Evolutionary conservation across 176 grass and related monocot species (phyloP).

Genomic region (Oryza longistaminata): DNA sequence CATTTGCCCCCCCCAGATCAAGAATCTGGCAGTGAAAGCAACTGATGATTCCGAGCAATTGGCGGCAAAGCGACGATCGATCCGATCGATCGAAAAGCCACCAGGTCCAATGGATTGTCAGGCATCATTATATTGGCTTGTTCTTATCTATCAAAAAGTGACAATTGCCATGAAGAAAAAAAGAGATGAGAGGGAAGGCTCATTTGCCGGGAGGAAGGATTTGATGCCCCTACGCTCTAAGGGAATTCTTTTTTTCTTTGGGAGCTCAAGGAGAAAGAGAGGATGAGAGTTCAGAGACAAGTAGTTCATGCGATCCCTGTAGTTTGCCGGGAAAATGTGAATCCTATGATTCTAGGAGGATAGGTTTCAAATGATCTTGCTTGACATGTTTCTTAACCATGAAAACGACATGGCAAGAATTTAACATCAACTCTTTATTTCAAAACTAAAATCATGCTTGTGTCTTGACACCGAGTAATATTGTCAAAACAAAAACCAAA

Average conservation of each 20-base stretch:
- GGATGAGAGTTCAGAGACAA: slow-evolving; percentile 46
- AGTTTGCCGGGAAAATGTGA: slow-evolving; percentile 32
- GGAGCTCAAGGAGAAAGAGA: slow-evolving; percentile 25
- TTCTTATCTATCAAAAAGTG: slow-evolving; percentile 44
- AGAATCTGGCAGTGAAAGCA: not conserved
- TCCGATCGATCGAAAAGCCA: not conserved
- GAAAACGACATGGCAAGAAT: not conserved
- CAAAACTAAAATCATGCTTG: no score
- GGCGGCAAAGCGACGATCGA: not conserved
- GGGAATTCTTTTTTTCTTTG: not conserved
- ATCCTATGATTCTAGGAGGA: slow-evolving; percentile 2
- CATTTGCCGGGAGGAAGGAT: not conserved
- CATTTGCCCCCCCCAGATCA: not conserved
- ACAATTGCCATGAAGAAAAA: slow-evolving; percentile 22
- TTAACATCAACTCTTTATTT: no score
- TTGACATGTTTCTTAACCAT: not conserved
- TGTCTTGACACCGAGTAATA: no score
- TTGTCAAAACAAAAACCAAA: no score
- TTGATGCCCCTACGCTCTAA: slow-evolving; percentile 40
- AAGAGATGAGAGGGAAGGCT: slow-evolving; percentile 38
- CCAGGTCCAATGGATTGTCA: slow-evolving; percentile 5
- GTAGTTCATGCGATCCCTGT: slow-evolving; percentile 21
- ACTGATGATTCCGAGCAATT: slow-evolving; percentile 31
- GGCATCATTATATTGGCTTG: not conserved
- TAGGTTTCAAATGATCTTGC: slow-evolving; percentile 15